These are phyloP conservation scores for Arabidopsis lyrata DNA, from an alignment of 441 rosid species.

Conservation along the genomic window DNA sequence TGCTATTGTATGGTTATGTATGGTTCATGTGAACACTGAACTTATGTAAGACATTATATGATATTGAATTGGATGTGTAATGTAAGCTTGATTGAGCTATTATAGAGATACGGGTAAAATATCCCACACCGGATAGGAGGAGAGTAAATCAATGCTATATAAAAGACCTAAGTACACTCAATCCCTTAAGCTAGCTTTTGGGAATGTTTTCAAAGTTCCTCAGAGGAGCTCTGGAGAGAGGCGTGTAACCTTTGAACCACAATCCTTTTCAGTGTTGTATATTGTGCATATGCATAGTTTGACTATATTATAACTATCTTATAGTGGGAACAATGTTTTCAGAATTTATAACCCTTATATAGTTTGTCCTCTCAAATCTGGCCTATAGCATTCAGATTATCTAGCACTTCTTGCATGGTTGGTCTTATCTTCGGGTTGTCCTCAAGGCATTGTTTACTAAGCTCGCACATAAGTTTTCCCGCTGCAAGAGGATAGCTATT, in stretches of 20 bases:
- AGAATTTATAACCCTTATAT: too few relatives aligned
- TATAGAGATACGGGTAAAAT: too few relatives aligned
- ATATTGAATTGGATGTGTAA: not conserved
- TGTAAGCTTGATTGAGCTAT: too few relatives aligned
- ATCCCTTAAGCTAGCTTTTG: too few relatives aligned
- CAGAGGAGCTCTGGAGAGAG: too few relatives aligned
- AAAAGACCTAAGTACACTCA: too few relatives aligned
- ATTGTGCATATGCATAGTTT: not conserved
- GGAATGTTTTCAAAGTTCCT: too few relatives aligned
- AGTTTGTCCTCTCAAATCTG: not conserved
- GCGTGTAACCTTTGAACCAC: too few relatives aligned
- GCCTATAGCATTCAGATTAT: not conserved
- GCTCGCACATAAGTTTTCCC: not conserved
- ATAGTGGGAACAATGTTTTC: not conserved
- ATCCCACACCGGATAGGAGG: too few relatives aligned
- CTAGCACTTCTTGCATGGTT: conserved; percentile 18
- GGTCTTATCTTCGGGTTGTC: not conserved
- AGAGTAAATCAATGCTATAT: too few relatives aligned
- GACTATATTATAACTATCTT: not conserved
- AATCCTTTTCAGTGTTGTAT: too few relatives aligned
- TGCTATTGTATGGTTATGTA: conserved; percentile 1
- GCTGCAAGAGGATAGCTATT: not conserved
- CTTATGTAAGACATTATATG: conserved; percentile 4
- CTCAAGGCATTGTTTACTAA: conserved; percentile 12
- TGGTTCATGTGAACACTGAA: conserved; percentile 6